Evolutionary conservation across 495 filamentous ascomycete genomes (phyloP).

Genomic region (Aspergillus baeticus): DNA sequence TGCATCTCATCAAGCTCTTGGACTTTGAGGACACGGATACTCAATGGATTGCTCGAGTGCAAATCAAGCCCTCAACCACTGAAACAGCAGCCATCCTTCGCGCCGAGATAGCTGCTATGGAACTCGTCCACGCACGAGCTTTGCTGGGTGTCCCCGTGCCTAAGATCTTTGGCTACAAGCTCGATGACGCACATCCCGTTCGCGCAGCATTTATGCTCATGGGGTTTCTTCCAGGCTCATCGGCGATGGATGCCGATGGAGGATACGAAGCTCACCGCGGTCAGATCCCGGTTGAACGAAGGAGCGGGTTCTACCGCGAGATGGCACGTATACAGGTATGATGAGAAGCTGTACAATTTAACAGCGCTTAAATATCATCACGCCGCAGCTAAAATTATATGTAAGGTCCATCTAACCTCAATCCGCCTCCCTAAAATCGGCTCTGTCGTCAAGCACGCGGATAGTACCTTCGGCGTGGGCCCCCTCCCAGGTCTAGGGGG

Average conservation of each 20-base stretch:
- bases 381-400: no score
- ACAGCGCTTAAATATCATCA: no score
- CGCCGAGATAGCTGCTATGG: conserved; percentile 9
- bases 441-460: not conserved
- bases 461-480: conserved; percentile 8
- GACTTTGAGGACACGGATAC: not conserved
- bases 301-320: conserved; percentile 4
- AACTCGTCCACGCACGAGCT: conserved; percentile 4
- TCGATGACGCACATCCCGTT: conserved; percentile 1
- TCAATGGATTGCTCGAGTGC: not conserved
- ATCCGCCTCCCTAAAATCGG: conserved; percentile 15
- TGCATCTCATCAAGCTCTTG: conserved; percentile 1
- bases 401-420: conserved; percentile 10
- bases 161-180: conserved; percentile 11
- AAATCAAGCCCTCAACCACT: not conserved
- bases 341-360: not conserved
- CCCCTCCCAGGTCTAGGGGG: conserved; percentile 10
- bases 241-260: conserved; percentile 14
- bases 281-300: not conserved
- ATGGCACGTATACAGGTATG: conserved; percentile 6
- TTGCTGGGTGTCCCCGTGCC: not conserved
- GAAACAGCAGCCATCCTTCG: not conserved
- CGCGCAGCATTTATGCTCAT: conserved; percentile 10
- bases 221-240: conserved; percentile 9
- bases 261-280: conserved; percentile 10